Evolutionary conservation across 192 early-diverging fungal genomes (phyloP), one percentile per base, ranked within the genome.

Genomic region (Coemansia sp.): DNA sequence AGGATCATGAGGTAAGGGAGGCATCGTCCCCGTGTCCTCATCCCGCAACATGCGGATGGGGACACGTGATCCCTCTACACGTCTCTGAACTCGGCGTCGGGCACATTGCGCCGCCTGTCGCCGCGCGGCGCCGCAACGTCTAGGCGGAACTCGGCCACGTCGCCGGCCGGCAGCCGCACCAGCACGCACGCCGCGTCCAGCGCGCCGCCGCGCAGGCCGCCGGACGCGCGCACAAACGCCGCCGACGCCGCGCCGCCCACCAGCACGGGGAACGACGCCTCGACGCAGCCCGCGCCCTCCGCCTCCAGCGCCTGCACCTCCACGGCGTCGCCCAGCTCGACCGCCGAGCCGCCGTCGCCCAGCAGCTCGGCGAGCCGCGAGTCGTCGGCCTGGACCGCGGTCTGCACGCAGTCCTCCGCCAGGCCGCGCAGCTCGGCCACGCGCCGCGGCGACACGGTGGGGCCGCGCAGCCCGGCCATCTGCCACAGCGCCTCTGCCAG

Each of bases 11-110:
- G n/a, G n/a, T n/a, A n/a, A n/a, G n/a, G n/a, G n/a, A n/a, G n/a
- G n/a, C n/a, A n/a, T 9, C 23, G 15, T 15, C 4, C 27, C 27
- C 23, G 41, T 26, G 23, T 43, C 14, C 7, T 8, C 9, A 45
- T 45, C 42, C n/a, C n/a, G n/a, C n/a, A n/a, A n/a, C n/a, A n/a
- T n/a, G n/a, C n/a, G n/a, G n/a, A n/a, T n/a, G n/a, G n/a, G n/a
- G n/a, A n/a, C n/a, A n/a, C n/a, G n/a, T n/a, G n/a, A n/a, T n/a
- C n/a, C n/a, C n/a, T 3, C 29, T 50, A 63, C 8, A 75, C 34
- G n/a, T 75, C 65, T 23, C 52, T 67, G 43, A 64, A 75, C 25
- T 75, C 71, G 18, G 71, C 71, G 46, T 75, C 71, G 17, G 37
- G 27, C 7, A 63, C 65, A 3, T 35, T 0, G 3, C 17, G 11